Evolutionary conservation across 1,284 basidiomycete species (phyloP).

Genomic region (Cutaneotrichosporon cyanovorans): DNA sequence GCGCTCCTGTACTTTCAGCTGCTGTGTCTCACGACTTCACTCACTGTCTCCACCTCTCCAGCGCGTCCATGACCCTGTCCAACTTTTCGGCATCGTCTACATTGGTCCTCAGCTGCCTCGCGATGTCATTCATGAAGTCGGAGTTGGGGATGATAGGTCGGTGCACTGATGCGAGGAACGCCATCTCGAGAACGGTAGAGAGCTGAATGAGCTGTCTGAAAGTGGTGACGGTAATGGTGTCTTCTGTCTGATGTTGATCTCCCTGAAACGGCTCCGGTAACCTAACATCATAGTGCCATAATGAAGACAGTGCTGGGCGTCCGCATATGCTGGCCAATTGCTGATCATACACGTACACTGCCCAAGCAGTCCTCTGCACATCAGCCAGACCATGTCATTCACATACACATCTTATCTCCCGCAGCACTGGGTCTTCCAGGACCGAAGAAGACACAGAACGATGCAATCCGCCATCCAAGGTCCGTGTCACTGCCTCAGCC

Average conservation of each 20-base stretch:
- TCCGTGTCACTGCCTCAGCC: slow-evolving; percentile 9
- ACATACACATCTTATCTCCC: slow-evolving; percentile 10
- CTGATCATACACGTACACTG: slow-evolving; percentile 15
- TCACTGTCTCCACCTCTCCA: slow-evolving; percentile 7
- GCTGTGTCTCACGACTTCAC: neutral
- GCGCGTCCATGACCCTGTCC: slow-evolving; percentile 5
- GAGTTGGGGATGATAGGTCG: slow-evolving; percentile 7
- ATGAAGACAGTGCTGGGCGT: slow-evolving; percentile 4
- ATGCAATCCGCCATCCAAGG: slow-evolving; percentile 12
- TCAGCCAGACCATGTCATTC: neutral
- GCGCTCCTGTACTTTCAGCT: neutral
- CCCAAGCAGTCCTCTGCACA: slow-evolving; percentile 11
- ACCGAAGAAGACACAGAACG: slow-evolving; percentile 2
- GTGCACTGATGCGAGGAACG: slow-evolving; percentile 11
- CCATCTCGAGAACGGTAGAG: slow-evolving; percentile 4
- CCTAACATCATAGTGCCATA: slow-evolving; percentile 15
- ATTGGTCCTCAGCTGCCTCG: slow-evolving; percentile 1
- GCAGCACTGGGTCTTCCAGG: slow-evolving; percentile 1
- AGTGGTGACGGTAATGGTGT: neutral
- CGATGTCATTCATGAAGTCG: slow-evolving; percentile 11
- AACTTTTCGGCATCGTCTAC: slow-evolving; percentile 8
- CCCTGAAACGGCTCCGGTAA: slow-evolving; percentile 10
- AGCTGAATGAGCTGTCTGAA: slow-evolving; percentile 12
- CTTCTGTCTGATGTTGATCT: neutral
- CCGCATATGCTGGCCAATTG: slow-evolving; percentile 15